Percentiles rank a stretch among this genome's conserved stretches.
Conservation (phyloP, 495 filamentous ascomycete genomes). For the Tetracladium setigerum region DNA sequence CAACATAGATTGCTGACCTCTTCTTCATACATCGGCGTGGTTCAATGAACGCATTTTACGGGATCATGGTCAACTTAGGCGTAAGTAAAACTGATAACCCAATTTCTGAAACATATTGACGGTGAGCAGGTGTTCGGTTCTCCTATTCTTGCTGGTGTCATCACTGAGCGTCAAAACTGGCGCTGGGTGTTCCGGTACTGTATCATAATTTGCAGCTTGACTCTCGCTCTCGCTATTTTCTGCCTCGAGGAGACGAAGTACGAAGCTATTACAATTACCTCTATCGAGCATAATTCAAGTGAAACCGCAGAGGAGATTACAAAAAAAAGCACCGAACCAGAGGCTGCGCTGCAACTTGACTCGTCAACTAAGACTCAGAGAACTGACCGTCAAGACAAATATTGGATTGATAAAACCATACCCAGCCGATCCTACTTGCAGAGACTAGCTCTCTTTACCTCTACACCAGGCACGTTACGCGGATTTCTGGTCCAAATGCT, state of each 20-base stretch:
- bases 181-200: slow-evolving; percentile 46
- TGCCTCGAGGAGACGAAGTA: slow-evolving; percentile 39
- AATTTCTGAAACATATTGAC: background rate
- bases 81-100: slow-evolving; percentile 20
- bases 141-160: slow-evolving; percentile 37
- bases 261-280: background rate
- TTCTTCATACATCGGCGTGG: slow-evolving; percentile 44
- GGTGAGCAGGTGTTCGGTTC: slow-evolving; percentile 13
- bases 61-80: slow-evolving; percentile 27
- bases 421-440: slow-evolving; percentile 13
- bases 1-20: slow-evolving; percentile 37
- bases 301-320: too few species aligned
- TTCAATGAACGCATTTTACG: slow-evolving; percentile 33
- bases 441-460: slow-evolving; percentile 10
- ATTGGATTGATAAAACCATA: too few species aligned
- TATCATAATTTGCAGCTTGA: slow-evolving; percentile 32
- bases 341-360: too few species aligned
- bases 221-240: slow-evolving; percentile 27
- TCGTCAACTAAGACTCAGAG: too few species aligned
- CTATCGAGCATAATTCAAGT: background rate
- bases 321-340: too few species aligned
- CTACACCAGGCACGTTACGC: slow-evolving; percentile 16
- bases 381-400: too few species aligned
- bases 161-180: slow-evolving; percentile 38
- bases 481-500: slow-evolving; percentile 18